Evolutionary conservation across 2,329 filamentous ascomycete species (phyloP).

Genomic region (Nakataea oryzae): DNA sequence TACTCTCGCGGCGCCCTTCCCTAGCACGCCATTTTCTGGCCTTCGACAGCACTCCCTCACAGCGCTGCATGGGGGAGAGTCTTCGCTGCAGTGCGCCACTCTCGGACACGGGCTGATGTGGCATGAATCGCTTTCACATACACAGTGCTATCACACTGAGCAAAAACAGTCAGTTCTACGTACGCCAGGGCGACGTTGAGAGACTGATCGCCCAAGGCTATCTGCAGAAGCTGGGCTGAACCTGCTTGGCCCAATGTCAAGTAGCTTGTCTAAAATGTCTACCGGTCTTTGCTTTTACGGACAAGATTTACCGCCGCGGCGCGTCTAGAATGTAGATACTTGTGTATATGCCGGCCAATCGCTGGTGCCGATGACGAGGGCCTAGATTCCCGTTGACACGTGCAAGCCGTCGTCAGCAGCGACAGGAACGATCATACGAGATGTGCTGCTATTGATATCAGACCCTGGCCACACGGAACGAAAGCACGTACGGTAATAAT

Average conservation of each 20-base stretch:
- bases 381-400: no score
- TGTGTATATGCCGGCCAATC: not conserved
- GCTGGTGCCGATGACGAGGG: not conserved
- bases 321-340: not conserved
- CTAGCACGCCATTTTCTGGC: not conserved
- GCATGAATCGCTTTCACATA: not conserved
- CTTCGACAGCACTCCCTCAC: not conserved
- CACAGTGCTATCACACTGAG: conserved; percentile 83
- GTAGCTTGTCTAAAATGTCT: not conserved
- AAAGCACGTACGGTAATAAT: no score
- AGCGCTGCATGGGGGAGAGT: not conserved
- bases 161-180: conserved; percentile 97
- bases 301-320: not conserved
- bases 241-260: not conserved
- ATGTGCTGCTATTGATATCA: not conserved
- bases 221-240: conserved; percentile 72
- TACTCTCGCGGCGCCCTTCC: not conserved
- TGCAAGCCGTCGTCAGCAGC: not conserved
- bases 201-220: conserved; percentile 90
- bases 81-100: not conserved
- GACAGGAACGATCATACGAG: no score
- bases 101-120: not conserved
- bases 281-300: not conserved
- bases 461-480: not conserved
- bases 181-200: conserved; percentile 91